A percentile compares a stretch with the other conserved stretches of the same genome.
phyloP scores from a whole-genome alignment of 768 basidiomycete species.

The Phaeotremella skinneri region DNA sequence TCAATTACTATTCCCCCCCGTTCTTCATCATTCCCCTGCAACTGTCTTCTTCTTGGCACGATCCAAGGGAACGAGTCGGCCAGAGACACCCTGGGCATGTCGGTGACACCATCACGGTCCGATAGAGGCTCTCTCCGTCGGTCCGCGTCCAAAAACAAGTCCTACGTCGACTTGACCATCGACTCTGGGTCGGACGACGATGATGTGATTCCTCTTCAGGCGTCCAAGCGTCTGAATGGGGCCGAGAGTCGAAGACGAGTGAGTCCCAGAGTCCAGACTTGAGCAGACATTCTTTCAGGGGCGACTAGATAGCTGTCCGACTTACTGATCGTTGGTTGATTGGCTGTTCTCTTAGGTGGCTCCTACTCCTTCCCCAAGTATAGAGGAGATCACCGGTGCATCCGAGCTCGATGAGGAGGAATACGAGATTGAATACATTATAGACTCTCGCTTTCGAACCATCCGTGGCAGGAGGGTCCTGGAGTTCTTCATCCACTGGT shows the following conservation, averaged over 20 bases:
- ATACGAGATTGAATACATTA: constrained; percentile 40
- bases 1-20: too few species aligned
- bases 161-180: constrained; percentile 27
- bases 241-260: constrained; percentile 23
- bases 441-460: constrained; percentile 31
- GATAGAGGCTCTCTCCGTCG: constrained; percentile 15
- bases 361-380: constrained; percentile 7
- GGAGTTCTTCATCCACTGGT: constrained; percentile 39
- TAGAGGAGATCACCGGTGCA: constrained; percentile 15
- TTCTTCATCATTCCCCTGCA: too few species aligned
- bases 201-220: constrained; percentile 3
- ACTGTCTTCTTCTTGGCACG: too few species aligned
- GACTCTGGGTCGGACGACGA: constrained; percentile 24
- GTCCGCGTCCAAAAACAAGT: constrained; percentile 23
- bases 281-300: neutral
- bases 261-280: constrained; percentile 7
- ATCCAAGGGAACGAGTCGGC: too few species aligned
- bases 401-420: constrained; percentile 31
- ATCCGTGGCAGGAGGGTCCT: constrained; percentile 16
- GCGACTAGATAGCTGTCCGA: neutral
- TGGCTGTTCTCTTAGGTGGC: neutral
- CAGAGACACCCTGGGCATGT: neutral
- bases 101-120: neutral
- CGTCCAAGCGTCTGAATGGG: constrained; percentile 9
- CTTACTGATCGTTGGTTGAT: too few species aligned